Base-by-base conservation (phyloP, 2,329 filamentous ascomycete species). In the Colletotrichum sp. region DNA sequence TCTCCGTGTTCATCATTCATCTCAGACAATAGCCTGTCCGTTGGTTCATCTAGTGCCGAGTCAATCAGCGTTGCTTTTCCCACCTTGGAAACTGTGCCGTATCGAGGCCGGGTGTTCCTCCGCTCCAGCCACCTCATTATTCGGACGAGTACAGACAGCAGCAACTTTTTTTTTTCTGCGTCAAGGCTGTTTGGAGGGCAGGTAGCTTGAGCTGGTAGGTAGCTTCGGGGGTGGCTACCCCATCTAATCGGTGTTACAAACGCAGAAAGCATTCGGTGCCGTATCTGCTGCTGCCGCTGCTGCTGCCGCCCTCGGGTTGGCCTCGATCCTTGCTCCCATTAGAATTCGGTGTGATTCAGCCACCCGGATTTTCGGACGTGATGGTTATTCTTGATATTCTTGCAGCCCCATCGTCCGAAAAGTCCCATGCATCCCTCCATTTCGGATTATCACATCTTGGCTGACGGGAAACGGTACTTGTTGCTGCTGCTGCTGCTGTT, bases 91-190 rank as follows among this genome's bases (percentile, higher is more conserved):
- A 6, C 30, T 63, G 59, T 36, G 59, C 30, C 59, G 59, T 63
- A 34, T 71, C 63, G 39, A 75, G 32, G 73, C 57, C 66, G 32
- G 18, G 44, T 21, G 12, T 52, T 52, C 44, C 44, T 52, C 64
- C 28, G n/a, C 8, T 34, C 73, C 74, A 76, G 59, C 71, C 74
- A 76, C 74, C 74, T 36, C 28, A 60, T 65, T 76, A 76, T 73
- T 76, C 57, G 57, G 69, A 67, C 69, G 39, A 71, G 69, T 49
- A 39, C 24, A 30, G 55, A 26, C 16, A 30, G 24, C 26, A 59
- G 16, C 55, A n/a, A 36, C 34, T 36, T 59, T 30, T 26, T 21
- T 44, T 26, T 15, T 15, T 21, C 32, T 21, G 59, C 18, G 32
- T 21, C 59, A 21, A 32, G n/a, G 32, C 30, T 34, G 59, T 36